Evolutionary conservation across 1,284 basidiomycete genomes (phyloP).

Genomic region (Agroathelia rolfsii): DNA sequence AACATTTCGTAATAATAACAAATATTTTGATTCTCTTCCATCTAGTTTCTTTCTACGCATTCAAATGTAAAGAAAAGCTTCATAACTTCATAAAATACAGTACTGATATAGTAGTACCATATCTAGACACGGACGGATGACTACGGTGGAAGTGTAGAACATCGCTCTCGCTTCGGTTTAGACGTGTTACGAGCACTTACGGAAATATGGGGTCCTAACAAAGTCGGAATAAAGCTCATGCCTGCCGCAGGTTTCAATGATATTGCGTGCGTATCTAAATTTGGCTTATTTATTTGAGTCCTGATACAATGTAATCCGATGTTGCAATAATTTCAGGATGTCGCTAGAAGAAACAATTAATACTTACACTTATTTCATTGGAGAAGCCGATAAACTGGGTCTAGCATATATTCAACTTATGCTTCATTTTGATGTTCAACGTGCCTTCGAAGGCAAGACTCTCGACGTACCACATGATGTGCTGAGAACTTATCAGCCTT

Average conservation of each 20-base stretch:
- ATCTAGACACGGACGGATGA: conserved; percentile 35
- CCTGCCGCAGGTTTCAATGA: conserved; percentile 26
- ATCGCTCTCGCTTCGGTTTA: conserved; percentile 31
- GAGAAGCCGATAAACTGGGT: conserved; percentile 7
- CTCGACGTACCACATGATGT: conserved; percentile 19
- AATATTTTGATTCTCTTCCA: no score
- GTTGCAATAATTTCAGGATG: no score
- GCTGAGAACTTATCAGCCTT: conserved; percentile 22
- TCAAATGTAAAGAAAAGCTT: no score
- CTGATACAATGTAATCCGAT: no score
- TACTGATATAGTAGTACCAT: conserved; percentile 29
- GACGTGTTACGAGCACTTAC: conserved; percentile 27
- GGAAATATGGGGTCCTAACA: conserved; percentile 27
- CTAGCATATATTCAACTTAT: conserved; percentile 12
- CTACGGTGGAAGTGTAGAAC: conserved; percentile 36
- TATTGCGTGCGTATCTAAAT: conserved; percentile 11
- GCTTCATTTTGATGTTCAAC: conserved; percentile 12
- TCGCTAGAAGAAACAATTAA: conserved; percentile 10
- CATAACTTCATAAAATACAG: no score
- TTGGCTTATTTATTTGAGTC: no score
- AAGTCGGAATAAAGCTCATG: conserved; percentile 30
- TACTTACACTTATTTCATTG: conserved; percentile 8
- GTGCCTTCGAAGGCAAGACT: conserved; percentile 12
- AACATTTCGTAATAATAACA: no score
- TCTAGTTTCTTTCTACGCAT: no score